Evolutionary conservation across 1,284 basidiomycete genomes (phyloP).

Genomic region (Apiotrichum mycotoxinovorans): DNA sequence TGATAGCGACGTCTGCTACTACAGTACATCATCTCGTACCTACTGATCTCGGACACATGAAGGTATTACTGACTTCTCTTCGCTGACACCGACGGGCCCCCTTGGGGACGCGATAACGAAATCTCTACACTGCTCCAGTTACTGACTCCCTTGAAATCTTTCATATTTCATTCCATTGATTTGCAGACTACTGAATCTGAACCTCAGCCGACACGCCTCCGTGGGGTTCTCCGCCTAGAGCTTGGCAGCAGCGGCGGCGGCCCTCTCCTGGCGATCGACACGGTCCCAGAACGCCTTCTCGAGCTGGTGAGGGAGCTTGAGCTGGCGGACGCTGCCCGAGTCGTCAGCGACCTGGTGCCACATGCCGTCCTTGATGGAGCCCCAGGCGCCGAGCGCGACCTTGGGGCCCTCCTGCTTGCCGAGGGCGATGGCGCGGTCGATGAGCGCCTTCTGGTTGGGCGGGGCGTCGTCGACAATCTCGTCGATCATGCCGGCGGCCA

Average conservation of each 20-base stretch:
- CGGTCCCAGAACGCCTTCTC: slow-evolving; percentile 36
- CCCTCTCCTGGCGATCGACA: slow-evolving; percentile 16
- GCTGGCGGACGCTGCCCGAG: slow-evolving; percentile 34
- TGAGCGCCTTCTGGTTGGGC: slow-evolving; percentile 50
- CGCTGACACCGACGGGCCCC: too few species aligned
- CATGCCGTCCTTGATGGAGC: slow-evolving; percentile 55
- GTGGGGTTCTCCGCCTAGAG: slow-evolving; percentile 14
- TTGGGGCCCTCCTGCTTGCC: slow-evolving; percentile 49
- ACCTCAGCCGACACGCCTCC: too few species aligned
- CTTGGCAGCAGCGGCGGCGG: slow-evolving; percentile 24
- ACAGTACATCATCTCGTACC: too few species aligned
- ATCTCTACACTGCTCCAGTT: too few species aligned
- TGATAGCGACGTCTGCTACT: too few species aligned
- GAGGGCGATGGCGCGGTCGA: slow-evolving; percentile 52
- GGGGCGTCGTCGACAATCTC: slow-evolving; percentile 57
- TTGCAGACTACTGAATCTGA: too few species aligned
- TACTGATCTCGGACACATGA: too few species aligned
- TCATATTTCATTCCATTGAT: neutral
- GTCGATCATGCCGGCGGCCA: slow-evolving; percentile 68
- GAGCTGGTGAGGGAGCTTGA: slow-evolving; percentile 19
- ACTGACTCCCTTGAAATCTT: too few species aligned
- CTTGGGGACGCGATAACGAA: too few species aligned
- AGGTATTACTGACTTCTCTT: too few species aligned
- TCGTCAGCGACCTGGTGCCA: slow-evolving; percentile 50
- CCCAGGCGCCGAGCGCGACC: slow-evolving; percentile 53